phyloP scores from a whole-genome alignment of 441 rosid genomes.

The Mallotus japonicus region DNA sequence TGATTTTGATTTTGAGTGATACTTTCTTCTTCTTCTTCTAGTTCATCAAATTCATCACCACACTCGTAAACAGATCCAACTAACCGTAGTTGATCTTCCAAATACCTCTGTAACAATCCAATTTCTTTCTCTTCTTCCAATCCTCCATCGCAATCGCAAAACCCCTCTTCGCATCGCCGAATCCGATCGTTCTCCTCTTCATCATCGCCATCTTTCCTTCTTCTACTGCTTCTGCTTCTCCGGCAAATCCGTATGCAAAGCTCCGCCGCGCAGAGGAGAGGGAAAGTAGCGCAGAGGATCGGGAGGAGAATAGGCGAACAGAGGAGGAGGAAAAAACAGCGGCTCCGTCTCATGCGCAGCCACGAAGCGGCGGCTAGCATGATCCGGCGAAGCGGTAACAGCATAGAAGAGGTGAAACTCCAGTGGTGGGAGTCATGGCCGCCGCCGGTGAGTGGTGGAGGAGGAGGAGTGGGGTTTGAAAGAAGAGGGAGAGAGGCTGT shows the following conservation, averaged over 20 bases:
- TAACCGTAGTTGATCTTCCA: slow-evolving; percentile 60
- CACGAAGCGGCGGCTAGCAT: slow-evolving; percentile 46
- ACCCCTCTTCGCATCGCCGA: slow-evolving; percentile 47
- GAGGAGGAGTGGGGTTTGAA: slow-evolving; percentile 1
- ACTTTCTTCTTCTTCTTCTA: not conserved
- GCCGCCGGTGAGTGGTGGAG: not conserved
- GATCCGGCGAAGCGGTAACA: slow-evolving; percentile 23
- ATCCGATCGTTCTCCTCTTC: slow-evolving; percentile 29
- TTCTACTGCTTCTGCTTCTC: not conserved
- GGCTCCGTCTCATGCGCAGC: slow-evolving; percentile 50
- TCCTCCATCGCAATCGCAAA: slow-evolving; percentile 23
- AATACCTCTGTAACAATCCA: slow-evolving; percentile 55
- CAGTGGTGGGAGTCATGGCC: slow-evolving; percentile 21
- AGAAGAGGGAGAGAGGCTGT: not conserved
- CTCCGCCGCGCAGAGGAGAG: slow-evolving; percentile 50
- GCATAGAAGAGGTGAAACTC: slow-evolving; percentile 14
- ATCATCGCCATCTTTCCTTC: slow-evolving; percentile 19
- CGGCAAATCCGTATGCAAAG: slow-evolving; percentile 39
- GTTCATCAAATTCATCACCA: slow-evolving; percentile 35
- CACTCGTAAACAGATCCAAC: slow-evolving; percentile 52
- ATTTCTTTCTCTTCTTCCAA: slow-evolving; percentile 33
- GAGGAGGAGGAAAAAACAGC: slow-evolving; percentile 44
- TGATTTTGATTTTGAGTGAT: not conserved
- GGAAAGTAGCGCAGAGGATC: slow-evolving; percentile 47
- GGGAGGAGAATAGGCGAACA: slow-evolving; percentile 65